Evolutionary conservation across 352 stramenopile species (phyloP).

Genomic region (Elongisporangium anandrum): DNA sequence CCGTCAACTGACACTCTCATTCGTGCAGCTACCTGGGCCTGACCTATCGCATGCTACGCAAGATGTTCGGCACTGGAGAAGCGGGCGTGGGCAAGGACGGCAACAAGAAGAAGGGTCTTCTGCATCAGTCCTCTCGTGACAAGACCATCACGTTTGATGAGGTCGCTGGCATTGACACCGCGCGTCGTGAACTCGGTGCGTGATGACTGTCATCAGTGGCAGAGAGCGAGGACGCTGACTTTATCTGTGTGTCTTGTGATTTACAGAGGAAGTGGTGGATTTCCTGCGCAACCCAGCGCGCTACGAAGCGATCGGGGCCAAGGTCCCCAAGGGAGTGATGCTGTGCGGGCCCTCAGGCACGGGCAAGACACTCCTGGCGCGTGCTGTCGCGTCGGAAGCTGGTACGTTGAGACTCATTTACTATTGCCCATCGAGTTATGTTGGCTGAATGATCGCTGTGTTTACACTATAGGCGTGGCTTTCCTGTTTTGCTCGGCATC

Average conservation of each 20-base stretch:
- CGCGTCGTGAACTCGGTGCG: constrained; percentile 87
- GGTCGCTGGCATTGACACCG: constrained; percentile 92
- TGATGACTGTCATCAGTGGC: neutral
- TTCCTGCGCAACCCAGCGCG: constrained; percentile 90
- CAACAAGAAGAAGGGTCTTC: constrained; percentile 36
- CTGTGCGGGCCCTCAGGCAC: constrained; percentile 92
- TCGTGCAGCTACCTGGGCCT: constrained; percentile 62
- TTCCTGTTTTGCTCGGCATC: constrained; percentile 95
- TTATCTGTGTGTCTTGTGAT: constrained; percentile 3
- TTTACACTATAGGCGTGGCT: constrained; percentile 54
- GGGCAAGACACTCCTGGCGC: constrained; percentile 94
- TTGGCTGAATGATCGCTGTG: neutral
- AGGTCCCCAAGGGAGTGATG: constrained; percentile 91
- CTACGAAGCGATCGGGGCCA: constrained; percentile 92
- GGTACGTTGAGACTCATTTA: neutral
- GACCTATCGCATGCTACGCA: constrained; percentile 79
- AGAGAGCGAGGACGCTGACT: neutral
- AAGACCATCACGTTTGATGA: constrained; percentile 87
- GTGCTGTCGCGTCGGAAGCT: constrained; percentile 90
- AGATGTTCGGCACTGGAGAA: constrained; percentile 40
- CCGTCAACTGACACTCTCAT: neutral
- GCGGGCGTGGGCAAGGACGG: constrained; percentile 68
- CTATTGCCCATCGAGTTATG: neutral
- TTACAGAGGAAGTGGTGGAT: constrained; percentile 89
- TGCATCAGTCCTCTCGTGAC: constrained; percentile 19